These are phyloP conservation scores for Paracoccidioides brasiliensis DNA, from an alignment of 2,329 filamentous ascomycete species.

Conservation along the genomic window DNA sequence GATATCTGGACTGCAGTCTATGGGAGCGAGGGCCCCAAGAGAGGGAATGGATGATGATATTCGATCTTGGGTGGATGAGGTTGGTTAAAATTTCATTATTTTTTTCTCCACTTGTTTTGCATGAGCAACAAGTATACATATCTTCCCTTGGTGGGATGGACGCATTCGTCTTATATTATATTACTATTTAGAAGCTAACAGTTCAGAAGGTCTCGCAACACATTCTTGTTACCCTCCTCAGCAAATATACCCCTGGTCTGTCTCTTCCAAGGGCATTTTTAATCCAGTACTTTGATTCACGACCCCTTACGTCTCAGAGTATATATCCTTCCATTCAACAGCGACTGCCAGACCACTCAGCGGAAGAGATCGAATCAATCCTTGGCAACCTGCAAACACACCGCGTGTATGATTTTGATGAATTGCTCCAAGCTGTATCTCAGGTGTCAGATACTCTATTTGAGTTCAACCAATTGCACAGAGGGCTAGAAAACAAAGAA, in stretches of 20 bases:
- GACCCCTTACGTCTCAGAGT: background rate
- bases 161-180: background rate
- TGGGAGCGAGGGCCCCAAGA: background rate
- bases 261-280: constrained; percentile 6
- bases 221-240: background rate
- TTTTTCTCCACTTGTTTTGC: too few species aligned
- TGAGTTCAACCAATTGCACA: background rate
- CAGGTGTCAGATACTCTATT: constrained; percentile 10
- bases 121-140: too few species aligned
- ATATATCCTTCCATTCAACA: constrained; percentile 6
- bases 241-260: background rate
- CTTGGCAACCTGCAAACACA: constrained; percentile 7
- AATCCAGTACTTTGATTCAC: constrained; percentile 9
- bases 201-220: background rate
- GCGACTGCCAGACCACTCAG: constrained; percentile 4
- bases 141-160: too few species aligned
- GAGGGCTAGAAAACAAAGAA: background rate
- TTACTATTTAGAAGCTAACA: background rate
- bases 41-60: constrained; percentile 1
- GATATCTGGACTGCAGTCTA: constrained; percentile 6
- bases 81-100: background rate
- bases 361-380: constrained; percentile 4
- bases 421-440: constrained; percentile 9
- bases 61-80: constrained; percentile 1
- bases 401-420: constrained; percentile 9